Percentiles rank a stretch among this genome's conserved stretches.
Evolutionary conservation across 208 protist genomes (phyloP).

Genomic region (Strigomonas culicis): DNA sequence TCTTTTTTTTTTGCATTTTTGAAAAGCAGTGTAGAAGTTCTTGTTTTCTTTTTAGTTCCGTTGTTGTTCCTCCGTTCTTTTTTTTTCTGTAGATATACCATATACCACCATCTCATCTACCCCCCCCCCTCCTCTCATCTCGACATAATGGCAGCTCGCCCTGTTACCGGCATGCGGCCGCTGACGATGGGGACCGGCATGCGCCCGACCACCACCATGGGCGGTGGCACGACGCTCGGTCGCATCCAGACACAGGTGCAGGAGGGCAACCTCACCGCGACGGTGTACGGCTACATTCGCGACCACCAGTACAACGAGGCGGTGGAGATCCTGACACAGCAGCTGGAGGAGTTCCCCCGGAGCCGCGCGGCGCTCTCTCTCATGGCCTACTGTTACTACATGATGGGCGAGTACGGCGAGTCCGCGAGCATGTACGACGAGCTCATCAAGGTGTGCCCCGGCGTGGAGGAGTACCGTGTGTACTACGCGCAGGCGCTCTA

Average conservation of each 20-base stretch:
- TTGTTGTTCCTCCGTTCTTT: background rate
- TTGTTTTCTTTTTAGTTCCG: constrained; percentile 14
- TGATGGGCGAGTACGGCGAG: constrained; percentile 89
- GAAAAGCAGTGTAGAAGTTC: background rate
- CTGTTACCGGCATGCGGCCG: constrained; percentile 63
- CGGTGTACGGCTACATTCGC: constrained; percentile 92
- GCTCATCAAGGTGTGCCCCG: constrained; percentile 89
- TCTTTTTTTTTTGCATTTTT: background rate
- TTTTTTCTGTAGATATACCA: background rate
- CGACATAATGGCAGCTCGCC: constrained; percentile 29
- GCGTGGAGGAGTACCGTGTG: constrained; percentile 94
- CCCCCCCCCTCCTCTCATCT: background rate
- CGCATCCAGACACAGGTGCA: constrained; percentile 87
- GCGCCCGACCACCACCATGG: constrained; percentile 79
- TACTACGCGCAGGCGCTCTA: constrained; percentile 95
- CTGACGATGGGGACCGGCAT: constrained; percentile 43
- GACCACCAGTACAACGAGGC: constrained; percentile 94
- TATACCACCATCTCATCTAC: background rate
- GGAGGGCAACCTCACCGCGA: constrained; percentile 95
- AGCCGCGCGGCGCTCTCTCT: constrained; percentile 95
- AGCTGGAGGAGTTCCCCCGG: constrained; percentile 93
- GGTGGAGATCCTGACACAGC: constrained; percentile 80
- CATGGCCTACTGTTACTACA: constrained; percentile 96
- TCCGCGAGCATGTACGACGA: constrained; percentile 90
- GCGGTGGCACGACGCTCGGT: constrained; percentile 89